Base-by-base conservation (phyloP, 148 eudicot genomes). In the Beta vulgaris region DNA sequence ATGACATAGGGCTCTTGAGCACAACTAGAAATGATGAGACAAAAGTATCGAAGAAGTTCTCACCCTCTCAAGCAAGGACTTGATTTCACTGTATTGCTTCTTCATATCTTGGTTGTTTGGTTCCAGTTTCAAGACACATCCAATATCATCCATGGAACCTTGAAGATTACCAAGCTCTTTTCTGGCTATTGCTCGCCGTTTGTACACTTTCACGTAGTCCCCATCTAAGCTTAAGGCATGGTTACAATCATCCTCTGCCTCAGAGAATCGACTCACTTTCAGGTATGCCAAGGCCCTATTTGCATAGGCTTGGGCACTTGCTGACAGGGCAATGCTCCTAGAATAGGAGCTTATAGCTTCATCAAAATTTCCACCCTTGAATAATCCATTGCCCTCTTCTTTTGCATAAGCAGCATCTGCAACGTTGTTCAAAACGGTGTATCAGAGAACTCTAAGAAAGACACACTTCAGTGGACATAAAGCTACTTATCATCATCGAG, bases 261-360 rank as follows among this genome's bases (percentile, higher is more conserved):
- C 98, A 78, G 70, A 81, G 72, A 82, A 90, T 80, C 91, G 91
- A 77, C 70, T 86, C 57, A 90, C 69, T 78, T 91, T 93, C 28
- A 91, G 84, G 83, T 90, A 93, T 40, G 93, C 91, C 98, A 91
- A 86, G 71, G 98, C 98, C 73, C 98, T 91, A 76, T 93, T 93
- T 62, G 93, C 95, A 87, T 87, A 86, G 65, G 95, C 90, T 42
- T 87, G 90, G 80, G 95, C 90, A 44, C 86, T 90, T 68, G 98
- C 97, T 43, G 89, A 93, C 31, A 90, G 64, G 36, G 89, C 93
- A 73, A 93, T 87, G 84, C 98, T 93, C 78, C 88, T 87, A 28
- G 97, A 91, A 80, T 93, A 93, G 79, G 89, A 90, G 68, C 87
- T 91, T 69, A 91, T 85, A 76, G 97, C 98, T 78, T 93, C 95